These are phyloP conservation scores for Rhododendron ferrugineum DNA, from an alignment of 148 eudicot species.

Conservation along the genomic window DNA sequence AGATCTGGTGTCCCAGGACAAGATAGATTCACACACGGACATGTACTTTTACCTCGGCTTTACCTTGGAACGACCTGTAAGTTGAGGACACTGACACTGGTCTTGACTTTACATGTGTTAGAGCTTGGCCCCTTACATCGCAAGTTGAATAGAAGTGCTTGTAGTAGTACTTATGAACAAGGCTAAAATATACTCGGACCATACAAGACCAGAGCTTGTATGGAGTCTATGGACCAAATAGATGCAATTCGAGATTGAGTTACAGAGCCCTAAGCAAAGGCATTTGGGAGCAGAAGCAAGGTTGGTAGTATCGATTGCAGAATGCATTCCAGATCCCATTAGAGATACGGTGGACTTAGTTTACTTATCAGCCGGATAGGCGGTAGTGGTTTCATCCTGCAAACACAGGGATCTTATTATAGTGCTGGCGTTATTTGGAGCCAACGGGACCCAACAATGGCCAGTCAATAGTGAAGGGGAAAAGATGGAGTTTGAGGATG, in stretches of 20 bases:
- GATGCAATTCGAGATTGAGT: not conserved
- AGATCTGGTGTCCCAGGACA: too few species aligned
- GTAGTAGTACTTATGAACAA: not conserved
- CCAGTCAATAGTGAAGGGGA: not conserved
- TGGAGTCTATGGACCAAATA: not conserved
- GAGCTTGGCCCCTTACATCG: not conserved
- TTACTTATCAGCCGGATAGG: not conserved
- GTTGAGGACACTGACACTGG: not conserved
- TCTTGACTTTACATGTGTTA: not conserved
- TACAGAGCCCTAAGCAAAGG: not conserved
- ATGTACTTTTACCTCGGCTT: not conserved
- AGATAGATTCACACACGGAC: not conserved
- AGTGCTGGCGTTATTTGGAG: not conserved
- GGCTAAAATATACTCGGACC: not conserved
- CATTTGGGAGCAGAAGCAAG: not conserved
- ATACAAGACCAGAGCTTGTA: not conserved
- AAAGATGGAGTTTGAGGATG: not conserved
- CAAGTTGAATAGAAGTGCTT: not conserved
- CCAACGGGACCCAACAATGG: not conserved
- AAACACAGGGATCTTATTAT: not conserved
- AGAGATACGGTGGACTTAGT: not conserved
- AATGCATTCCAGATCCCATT: not conserved
- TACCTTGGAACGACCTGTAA: not conserved
- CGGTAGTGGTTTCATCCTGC: not conserved
- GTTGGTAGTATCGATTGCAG: not conserved